A percentile compares a stretch with the other conserved stretches of the same genome.
Evolutionary conservation across 2,329 filamentous ascomycete genomes (phyloP).

Genomic region (Diaporthe sp.): DNA sequence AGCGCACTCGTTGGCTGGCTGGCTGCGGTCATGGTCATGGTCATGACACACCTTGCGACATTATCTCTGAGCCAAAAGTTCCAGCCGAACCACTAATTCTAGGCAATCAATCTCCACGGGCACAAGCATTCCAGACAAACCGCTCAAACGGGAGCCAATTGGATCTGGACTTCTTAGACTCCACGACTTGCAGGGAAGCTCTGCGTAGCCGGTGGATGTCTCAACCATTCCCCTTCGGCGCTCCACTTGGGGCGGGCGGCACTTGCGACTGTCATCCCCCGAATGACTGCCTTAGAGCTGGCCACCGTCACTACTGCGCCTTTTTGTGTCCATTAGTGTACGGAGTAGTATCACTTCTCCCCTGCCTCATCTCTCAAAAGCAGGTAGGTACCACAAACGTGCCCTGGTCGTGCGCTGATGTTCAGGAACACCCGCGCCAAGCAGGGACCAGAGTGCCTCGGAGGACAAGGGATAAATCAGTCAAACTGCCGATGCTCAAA

Average conservation of each 20-base stretch:
- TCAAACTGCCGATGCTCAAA: neutral
- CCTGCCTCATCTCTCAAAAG: neutral
- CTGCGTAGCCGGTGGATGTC: neutral
- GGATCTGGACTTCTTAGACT: constrained; percentile 14
- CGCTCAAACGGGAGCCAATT: constrained; percentile 6
- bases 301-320: neutral
- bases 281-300: neutral
- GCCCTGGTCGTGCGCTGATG: neutral
- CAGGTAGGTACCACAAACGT: neutral
- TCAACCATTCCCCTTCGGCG: neutral
- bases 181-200: constrained; percentile 21
- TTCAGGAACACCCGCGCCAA: constrained; percentile 14
- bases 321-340: neutral
- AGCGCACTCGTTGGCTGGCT: neutral
- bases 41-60: neutral
- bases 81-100: neutral
- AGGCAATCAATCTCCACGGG: neutral
- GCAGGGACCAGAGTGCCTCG: constrained; percentile 10
- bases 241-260: constrained; percentile 6
- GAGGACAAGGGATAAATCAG: neutral
- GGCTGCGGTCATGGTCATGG: constrained; percentile 2
- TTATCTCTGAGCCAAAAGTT: constrained; percentile 6
- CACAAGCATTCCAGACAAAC: constrained; percentile 10
- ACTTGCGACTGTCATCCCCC: neutral
- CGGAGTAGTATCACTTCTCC: neutral